Base-by-base conservation (phyloP, 2,329 filamentous ascomycete genomes). In the Venturia effusa region DNA sequence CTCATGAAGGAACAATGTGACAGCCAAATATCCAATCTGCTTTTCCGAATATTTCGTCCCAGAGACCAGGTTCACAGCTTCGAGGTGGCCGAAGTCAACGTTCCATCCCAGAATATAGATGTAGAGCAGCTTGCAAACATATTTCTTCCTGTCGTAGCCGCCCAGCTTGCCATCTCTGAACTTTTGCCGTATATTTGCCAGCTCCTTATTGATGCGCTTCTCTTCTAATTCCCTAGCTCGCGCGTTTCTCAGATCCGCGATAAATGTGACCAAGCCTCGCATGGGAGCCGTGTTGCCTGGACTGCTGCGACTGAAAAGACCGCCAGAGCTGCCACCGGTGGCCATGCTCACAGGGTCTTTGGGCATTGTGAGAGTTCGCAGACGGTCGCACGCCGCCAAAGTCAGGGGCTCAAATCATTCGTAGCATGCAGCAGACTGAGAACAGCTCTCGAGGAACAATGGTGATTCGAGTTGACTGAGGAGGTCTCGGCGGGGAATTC, bases 131-230 rank as follows among this genome's bases (percentile, higher is more conserved):
- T 99, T 99, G 90, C 94, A 99, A 69, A 99, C 94, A 75, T 99
- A 99, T 89, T 99, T 99, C 84, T 99, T 99, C 82, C 95, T 97
- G 81, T 97, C 92, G 74, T 99, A 99, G 68, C 94, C 95, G 74
- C 88, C 96, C 65, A 99, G 80, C 73, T 84, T 94, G 68, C 92
- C 92, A 75, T 94, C 90, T 86, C 24, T 34, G 22, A 41, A 61
- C 13, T 59, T 41, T 27, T 61, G 40, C 55, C 91, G 87, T 75
- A 99, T 99, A 74, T 99, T 99, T 74, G 94, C 94, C 75, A 99
- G 79, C 80, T 99, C 94, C 81, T 99, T 99, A 78, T 99, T 99
- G 80, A 99, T 97, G 74, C 94, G 85, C 83, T 99, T 99, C 81
- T 99, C 94, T 76, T 99, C 94, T 67, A 99, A 80, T 75, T 99